phyloP scores from a whole-genome alignment of 345 rosid species.

The Euclidium syriacum region DNA sequence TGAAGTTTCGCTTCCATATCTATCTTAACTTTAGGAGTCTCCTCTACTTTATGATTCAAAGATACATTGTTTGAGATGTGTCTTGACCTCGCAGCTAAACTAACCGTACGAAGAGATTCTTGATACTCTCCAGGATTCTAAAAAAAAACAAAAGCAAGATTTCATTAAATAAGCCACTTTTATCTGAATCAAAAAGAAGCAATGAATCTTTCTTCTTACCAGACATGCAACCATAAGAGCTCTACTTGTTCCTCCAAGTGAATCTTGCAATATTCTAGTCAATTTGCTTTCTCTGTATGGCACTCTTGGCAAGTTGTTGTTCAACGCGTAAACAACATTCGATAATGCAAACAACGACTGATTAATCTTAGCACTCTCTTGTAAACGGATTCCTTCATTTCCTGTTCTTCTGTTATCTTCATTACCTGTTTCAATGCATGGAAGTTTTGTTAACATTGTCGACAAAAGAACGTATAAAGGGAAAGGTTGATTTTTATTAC shows the following conservation, averaged over 20 bases:
- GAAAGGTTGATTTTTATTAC: too few relatives aligned
- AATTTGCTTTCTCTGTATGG: constrained; percentile 94
- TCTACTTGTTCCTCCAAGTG: constrained; percentile 84
- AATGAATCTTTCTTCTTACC: constrained; percentile 36
- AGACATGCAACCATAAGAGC: constrained; percentile 91
- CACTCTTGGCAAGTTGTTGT: constrained; percentile 58
- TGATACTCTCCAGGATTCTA: constrained; percentile 97
- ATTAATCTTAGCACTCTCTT: constrained; percentile 86
- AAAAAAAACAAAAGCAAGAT: neutral
- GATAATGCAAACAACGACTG: constrained; percentile 85
- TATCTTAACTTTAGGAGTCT: constrained; percentile 54
- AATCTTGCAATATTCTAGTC: constrained; percentile 90
- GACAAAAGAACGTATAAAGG: neutral
- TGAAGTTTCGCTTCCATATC: constrained; percentile 83
- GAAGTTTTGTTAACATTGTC: neutral
- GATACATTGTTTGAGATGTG: constrained; percentile 56
- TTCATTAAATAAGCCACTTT: neutral
- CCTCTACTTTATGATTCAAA: constrained; percentile 46
- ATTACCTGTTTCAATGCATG: constrained; percentile 46
- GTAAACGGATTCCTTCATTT: constrained; percentile 81
- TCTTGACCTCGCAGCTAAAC: constrained; percentile 90
- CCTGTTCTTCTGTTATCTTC: constrained; percentile 89
- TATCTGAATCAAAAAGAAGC: neutral
- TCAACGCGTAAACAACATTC: constrained; percentile 84
- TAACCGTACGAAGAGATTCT: constrained; percentile 84